Evolutionary conservation across 73 alveolate species (phyloP).

Genomic region (Stentor roeselii): DNA sequence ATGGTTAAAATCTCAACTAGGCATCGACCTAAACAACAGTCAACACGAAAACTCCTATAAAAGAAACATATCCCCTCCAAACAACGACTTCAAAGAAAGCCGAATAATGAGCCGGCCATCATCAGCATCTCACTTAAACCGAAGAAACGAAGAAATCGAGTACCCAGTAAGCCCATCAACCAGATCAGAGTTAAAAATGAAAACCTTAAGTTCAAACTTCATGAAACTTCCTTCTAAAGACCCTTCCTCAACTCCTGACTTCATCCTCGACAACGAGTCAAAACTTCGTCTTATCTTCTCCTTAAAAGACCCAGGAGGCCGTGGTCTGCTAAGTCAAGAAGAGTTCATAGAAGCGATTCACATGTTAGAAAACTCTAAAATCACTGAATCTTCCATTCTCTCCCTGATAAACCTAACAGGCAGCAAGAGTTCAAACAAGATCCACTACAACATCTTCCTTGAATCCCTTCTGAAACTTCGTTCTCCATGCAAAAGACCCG

Average conservation of each 20-base stretch:
- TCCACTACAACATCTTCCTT: background rate
- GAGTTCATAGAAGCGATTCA: background rate
- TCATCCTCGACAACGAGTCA: background rate
- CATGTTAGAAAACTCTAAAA: background rate
- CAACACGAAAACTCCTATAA: too few species aligned
- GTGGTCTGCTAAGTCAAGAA: conserved; percentile 1
- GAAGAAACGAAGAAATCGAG: background rate
- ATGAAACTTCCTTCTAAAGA: background rate
- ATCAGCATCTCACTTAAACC: background rate
- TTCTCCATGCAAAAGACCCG: background rate
- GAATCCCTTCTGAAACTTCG: background rate
- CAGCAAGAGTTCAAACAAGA: background rate
- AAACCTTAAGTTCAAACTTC: background rate
- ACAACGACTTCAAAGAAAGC: too few species aligned
- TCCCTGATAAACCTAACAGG: background rate
- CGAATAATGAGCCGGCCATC: background rate
- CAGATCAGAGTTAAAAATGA: background rate
- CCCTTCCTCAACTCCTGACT: background rate
- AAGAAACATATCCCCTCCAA: too few species aligned
- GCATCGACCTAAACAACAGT: background rate
- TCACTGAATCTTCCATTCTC: background rate
- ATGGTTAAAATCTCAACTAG: background rate
- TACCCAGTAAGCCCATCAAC: background rate
- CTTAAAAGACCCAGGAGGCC: background rate
- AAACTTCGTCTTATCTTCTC: background rate